Percentiles rank a stretch among this genome's conserved stretches.
Evolutionary conservation across 148 eudicot species (phyloP).

Genomic region (Talinum fruticosum): DNA sequence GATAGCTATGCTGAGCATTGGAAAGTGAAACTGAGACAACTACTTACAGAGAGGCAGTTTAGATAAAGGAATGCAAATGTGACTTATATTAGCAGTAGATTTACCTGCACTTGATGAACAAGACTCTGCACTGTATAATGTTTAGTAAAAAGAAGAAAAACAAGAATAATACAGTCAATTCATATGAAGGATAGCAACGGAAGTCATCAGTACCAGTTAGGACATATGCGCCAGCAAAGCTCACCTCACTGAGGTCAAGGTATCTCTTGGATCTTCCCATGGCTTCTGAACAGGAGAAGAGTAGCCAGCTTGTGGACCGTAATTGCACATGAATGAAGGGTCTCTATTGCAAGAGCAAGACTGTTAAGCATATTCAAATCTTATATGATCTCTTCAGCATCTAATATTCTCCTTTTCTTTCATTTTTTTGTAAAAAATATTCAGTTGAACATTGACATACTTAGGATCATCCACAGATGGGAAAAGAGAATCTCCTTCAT

Average conservation of each 20-base stretch:
- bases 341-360: slow-evolving; percentile 13
- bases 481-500: slow-evolving; percentile 18
- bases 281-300: slow-evolving; percentile 2
- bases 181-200: background rate
- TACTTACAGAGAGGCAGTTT: background rate
- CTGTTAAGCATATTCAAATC: background rate
- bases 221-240: background rate
- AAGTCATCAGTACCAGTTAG: background rate
- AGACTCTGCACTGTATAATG: slow-evolving; percentile 30
- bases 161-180: slow-evolving; percentile 12
- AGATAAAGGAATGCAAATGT: background rate
- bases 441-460: slow-evolving; percentile 19
- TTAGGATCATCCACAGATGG: slow-evolving; percentile 19
- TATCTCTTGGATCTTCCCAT: slow-evolving; percentile 16
- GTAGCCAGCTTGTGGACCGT: slow-evolving; percentile 13
- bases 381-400: background rate
- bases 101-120: slow-evolving; percentile 35
- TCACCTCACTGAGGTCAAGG: slow-evolving; percentile 29
- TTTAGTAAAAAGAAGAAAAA: background rate
- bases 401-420: background rate
- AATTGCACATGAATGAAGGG: slow-evolving; percentile 20
- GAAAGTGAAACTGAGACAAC: background rate
- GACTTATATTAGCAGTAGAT: background rate
- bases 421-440: no score
- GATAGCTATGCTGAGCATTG: background rate